A percentile compares a stretch with the other conserved stretches of the same genome.
Conservation (phyloP, 768 basidiomycete species). For the Zangia roseola region DNA sequence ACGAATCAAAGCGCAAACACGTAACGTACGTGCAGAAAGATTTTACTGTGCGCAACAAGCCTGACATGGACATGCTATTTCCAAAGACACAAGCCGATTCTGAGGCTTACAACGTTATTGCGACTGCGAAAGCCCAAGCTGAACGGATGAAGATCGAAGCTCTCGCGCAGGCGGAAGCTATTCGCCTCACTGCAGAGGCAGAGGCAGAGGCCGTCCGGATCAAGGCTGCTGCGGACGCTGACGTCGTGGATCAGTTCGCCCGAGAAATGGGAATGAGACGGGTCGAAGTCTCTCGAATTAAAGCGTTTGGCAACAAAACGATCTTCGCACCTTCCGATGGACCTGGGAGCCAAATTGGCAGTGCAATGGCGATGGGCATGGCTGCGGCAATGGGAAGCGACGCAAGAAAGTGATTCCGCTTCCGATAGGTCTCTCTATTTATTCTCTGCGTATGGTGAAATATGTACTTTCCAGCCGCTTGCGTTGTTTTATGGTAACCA, state of each 20-base stretch:
- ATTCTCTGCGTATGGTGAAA: too few species aligned
- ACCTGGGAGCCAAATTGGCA: slow-evolving; percentile 55
- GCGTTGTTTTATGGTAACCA: too few species aligned
- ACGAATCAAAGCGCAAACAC: slow-evolving; percentile 68
- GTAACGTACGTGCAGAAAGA: slow-evolving; percentile 36
- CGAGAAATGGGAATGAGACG: slow-evolving; percentile 74
- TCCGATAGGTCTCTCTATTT: too few species aligned
- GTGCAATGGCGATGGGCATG: slow-evolving; percentile 66
- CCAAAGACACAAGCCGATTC: slow-evolving; percentile 66
- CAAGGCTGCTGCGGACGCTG: slow-evolving; percentile 61
- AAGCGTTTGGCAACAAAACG: slow-evolving; percentile 67
- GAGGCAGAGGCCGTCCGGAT: slow-evolving; percentile 67
- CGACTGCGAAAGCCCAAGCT: slow-evolving; percentile 74
- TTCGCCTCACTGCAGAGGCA: slow-evolving; percentile 70
- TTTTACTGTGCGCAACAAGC: background rate
- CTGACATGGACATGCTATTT: slow-evolving; percentile 14
- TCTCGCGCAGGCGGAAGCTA: slow-evolving; percentile 75
- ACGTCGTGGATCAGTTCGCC: slow-evolving; percentile 63
- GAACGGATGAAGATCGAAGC: slow-evolving; percentile 67
- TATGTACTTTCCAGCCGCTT: too few species aligned
- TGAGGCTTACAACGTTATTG: slow-evolving; percentile 70
- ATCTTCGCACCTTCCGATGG: slow-evolving; percentile 70
- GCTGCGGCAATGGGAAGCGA: slow-evolving; percentile 58
- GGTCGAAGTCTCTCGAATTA: slow-evolving; percentile 59
- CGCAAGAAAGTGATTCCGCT: slow-evolving; percentile 13